Conservation (phyloP, 805 yeast genomes). For the Pichia insulana region DNA sequence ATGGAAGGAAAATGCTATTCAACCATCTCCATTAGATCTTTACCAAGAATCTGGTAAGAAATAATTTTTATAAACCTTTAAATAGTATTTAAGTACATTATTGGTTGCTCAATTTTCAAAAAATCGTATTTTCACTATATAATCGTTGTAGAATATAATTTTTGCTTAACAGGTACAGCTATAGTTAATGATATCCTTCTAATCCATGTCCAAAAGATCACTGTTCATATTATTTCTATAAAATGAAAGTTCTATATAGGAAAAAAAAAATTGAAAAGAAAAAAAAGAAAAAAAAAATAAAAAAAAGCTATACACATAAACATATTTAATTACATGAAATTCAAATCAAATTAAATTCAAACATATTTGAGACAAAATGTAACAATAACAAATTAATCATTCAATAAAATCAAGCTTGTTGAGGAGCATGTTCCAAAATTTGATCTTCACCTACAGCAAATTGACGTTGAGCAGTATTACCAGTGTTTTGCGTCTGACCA, state of each 20-base stretch:
- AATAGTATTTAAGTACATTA: background rate
- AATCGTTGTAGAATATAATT: too few relatives aligned
- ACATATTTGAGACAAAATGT: background rate
- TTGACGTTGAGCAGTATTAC: conserved; percentile 48
- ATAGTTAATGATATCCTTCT: too few relatives aligned
- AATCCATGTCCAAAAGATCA: too few relatives aligned
- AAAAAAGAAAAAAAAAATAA: background rate
- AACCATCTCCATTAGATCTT: conserved; percentile 89
- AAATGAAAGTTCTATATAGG: background rate
- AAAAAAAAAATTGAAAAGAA: conserved; percentile 2
- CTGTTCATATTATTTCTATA: too few relatives aligned
- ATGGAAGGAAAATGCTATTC: conserved; percentile 82
- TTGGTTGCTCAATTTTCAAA: too few relatives aligned
- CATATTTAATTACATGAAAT: background rate
- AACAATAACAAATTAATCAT: background rate
- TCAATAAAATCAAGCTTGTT: conserved; percentile 28
- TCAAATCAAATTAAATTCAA: conserved; percentile 1
- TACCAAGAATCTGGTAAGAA: conserved; percentile 80
- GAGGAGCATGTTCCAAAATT: conserved; percentile 59
- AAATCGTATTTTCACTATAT: too few relatives aligned
- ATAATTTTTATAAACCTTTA: conserved; percentile 31
- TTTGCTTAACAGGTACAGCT: too few relatives aligned
- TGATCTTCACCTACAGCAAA: conserved; percentile 75
- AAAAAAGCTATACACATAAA: conserved; percentile 3
- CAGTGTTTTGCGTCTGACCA: conserved; percentile 12